phyloP scores from a whole-genome alignment of 495 filamentous ascomycete genomes.

The Podospora pseudopauciseta region DNA sequence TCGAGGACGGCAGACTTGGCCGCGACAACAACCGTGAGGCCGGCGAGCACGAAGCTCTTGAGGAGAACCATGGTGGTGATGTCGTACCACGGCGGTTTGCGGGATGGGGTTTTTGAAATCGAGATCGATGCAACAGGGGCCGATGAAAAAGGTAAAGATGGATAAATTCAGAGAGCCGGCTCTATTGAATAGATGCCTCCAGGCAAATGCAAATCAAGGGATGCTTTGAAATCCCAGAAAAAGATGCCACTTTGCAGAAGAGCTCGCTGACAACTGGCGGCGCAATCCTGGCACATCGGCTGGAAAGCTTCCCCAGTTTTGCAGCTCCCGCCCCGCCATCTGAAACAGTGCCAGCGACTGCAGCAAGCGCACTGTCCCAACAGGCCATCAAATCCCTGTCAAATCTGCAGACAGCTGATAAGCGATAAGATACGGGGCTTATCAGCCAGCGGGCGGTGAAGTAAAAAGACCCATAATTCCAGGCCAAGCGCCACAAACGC shows the following conservation, averaged over 20 bases:
- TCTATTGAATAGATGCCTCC: slow-evolving; percentile 15
- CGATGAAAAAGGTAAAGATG: slow-evolving; percentile 4
- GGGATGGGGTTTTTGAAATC: neutral
- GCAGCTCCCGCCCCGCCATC: slow-evolving; percentile 8
- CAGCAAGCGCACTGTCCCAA: slow-evolving; percentile 1
- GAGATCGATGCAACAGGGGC: slow-evolving; percentile 12
- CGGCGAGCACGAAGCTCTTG: slow-evolving; percentile 52
- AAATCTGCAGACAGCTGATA: neutral
- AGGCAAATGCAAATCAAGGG: slow-evolving; percentile 10
- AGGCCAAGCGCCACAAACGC: slow-evolving; percentile 3
- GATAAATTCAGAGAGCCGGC: slow-evolving; percentile 4
- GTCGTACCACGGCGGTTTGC: neutral
- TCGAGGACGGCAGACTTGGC: slow-evolving; percentile 71
- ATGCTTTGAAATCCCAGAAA: slow-evolving; percentile 31
- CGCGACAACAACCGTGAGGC: slow-evolving; percentile 43
- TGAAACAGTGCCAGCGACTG: neutral
- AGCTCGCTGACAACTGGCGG: neutral
- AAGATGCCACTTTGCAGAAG: slow-evolving; percentile 39
- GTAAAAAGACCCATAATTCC: neutral
- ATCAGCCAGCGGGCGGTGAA: neutral
- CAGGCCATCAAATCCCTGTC: neutral
- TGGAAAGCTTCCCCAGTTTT: neutral
- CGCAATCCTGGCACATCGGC: slow-evolving; percentile 14
- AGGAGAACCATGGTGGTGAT: slow-evolving; percentile 45
- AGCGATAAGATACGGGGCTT: neutral